phyloP scores from a whole-genome alignment of 2,329 filamentous ascomycete species.

The Fusarium proliferatum region DNA sequence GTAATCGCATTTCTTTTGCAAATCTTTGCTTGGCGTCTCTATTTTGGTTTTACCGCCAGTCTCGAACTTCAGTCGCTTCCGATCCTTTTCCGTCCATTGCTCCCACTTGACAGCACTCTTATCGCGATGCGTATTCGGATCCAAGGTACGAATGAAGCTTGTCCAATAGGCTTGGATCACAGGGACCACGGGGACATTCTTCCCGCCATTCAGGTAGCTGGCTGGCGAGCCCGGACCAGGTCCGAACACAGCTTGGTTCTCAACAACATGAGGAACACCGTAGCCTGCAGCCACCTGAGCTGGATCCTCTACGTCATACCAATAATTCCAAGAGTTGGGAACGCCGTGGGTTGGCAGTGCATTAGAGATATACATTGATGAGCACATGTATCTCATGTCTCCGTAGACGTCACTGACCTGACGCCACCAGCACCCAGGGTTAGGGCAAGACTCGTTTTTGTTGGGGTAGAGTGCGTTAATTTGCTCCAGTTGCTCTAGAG shows the following conservation, averaged over 20 bases:
- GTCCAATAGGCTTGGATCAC: constrained; percentile 79
- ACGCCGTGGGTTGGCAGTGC: constrained; percentile 48
- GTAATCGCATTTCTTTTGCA: constrained; percentile 44
- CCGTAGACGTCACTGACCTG: constrained; percentile 52
- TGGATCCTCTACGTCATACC: constrained; percentile 74
- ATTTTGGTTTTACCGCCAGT: constrained; percentile 53
- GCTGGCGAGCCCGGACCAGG: constrained; percentile 65
- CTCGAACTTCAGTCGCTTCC: constrained; percentile 54
- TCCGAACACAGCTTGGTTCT: constrained; percentile 75
- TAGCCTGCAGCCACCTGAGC: constrained; percentile 61
- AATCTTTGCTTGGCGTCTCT: constrained; percentile 47
- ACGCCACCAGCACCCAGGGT: constrained; percentile 51
- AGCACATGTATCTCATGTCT: constrained; percentile 52
- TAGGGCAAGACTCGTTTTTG: constrained; percentile 48
- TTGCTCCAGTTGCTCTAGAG: constrained; percentile 45
- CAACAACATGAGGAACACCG: constrained; percentile 75
- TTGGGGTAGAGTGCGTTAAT: constrained; percentile 53
- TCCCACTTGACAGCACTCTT: constrained; percentile 54
- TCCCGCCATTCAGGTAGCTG: constrained; percentile 63
- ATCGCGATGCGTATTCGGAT: constrained; percentile 67
- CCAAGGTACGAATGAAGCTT: constrained; percentile 73
- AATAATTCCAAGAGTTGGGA: constrained; percentile 71
- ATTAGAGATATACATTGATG: constrained; percentile 47
- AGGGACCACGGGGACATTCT: constrained; percentile 68
- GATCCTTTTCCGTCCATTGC: constrained; percentile 48